These are phyloP conservation scores for Naegleria gruberi DNA, from an alignment of 208 protist genomes.

Conservation along the genomic window DNA sequence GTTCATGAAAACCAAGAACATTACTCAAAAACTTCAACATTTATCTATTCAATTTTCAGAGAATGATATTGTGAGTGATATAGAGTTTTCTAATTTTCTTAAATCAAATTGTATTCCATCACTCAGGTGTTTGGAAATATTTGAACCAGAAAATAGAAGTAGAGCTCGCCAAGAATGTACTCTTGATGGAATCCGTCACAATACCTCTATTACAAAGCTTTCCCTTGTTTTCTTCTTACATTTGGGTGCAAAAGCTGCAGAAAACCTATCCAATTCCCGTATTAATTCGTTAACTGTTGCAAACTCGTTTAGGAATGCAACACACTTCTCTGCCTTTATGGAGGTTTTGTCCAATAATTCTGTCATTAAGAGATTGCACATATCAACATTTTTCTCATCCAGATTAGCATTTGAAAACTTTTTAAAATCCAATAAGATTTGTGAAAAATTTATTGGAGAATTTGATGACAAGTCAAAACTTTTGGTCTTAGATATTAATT, in stretches of 20 bases:
- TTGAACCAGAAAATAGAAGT: neutral
- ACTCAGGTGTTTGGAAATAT: neutral
- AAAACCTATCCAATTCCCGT: neutral
- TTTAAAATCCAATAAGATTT: neutral
- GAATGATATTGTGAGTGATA: neutral
- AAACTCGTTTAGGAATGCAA: neutral
- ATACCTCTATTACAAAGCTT: neutral
- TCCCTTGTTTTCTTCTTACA: neutral
- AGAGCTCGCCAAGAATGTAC: neutral
- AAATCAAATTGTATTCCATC: neutral
- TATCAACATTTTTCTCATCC: neutral
- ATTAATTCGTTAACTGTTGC: neutral
- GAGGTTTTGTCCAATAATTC: neutral
- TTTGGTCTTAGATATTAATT: neutral
- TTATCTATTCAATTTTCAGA: neutral
- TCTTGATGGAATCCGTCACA: neutral
- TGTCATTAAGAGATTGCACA: neutral
- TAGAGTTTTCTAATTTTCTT: neutral
- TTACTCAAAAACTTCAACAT: neutral
- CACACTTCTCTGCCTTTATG: neutral
- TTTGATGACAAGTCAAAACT: neutral
- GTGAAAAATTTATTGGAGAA: neutral
- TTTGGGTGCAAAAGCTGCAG: neutral
- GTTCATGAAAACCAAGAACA: neutral
- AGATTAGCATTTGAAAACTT: neutral